Evolutionary conservation across 2,329 filamentous ascomycete species (phyloP), one percentile per base, ranked within the genome.

Genomic region (Cladosporium austrohemisphaericum): DNA sequence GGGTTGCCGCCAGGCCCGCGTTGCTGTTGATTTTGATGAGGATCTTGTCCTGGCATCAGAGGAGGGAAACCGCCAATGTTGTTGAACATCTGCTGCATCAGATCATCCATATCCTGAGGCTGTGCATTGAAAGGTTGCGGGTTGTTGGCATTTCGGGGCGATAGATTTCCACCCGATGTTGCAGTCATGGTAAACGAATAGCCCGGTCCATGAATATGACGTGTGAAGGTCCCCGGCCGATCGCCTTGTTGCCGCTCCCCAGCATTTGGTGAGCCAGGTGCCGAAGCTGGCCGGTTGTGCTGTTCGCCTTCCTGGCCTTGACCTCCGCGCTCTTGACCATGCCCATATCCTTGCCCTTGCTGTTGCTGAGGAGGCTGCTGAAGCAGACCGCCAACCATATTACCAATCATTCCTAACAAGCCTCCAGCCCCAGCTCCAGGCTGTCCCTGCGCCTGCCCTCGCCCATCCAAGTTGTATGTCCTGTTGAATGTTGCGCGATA

Each of bases 61-160:
- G 47, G 37, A n/a, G 49, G 49, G 25, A 45, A 45, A 19, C 52
- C 59, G 28, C 61, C 60, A 22, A 65, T 63, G 41, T 64, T 65
- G 41, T 52, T 54, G 31, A 65, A 53, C 60, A 65, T 65, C 40
- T 64, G 60, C 16, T 51, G 43, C 55, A 65, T 59, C 52, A 65
- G 60, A 3, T 59, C 49, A n/a, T 62, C 56, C 20, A 65, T 55
- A 19, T 57, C 45, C 13, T 62, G 57, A 4, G 62, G 61, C 37
- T 64, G 62, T 48, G 65, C 69, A 36, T 64, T 57, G 33, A 58
- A 52, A 13, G 72, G 68, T 55, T 77, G 77, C 31, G 77, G 70
- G 22, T 66, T 66, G 57, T 78, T 71, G 20, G 74, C 69, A 60
- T 80, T 71, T 54, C 77, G 73, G 26, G 79, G 78, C 45, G 65